These are phyloP conservation scores for Lagerstroemia speciosa DNA, from an alignment of 345 rosid genomes.

Conservation along the genomic window DNA sequence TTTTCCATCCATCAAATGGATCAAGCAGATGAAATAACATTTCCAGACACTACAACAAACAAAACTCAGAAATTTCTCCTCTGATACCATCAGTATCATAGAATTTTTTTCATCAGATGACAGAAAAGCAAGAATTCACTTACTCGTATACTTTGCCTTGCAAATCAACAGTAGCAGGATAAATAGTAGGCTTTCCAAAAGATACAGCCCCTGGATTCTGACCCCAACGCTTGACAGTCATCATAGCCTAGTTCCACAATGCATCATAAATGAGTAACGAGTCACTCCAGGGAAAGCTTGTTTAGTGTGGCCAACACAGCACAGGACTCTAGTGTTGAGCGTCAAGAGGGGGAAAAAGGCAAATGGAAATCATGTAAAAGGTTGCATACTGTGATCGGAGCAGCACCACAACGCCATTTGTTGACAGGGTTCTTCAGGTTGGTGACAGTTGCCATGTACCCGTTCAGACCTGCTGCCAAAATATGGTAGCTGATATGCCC, in stretches of 20 bases:
- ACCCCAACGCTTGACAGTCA: slow-evolving; percentile 91
- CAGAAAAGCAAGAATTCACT: slow-evolving; percentile 13
- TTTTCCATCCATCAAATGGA: neutral
- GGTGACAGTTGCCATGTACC: slow-evolving; percentile 93
- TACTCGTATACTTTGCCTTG: slow-evolving; percentile 96
- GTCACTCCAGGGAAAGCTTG: neutral
- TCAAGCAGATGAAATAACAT: neutral
- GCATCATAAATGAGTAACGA: neutral
- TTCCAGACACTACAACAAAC: neutral
- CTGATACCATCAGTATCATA: neutral
- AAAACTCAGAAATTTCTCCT: neutral
- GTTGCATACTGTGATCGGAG: slow-evolving; percentile 79
- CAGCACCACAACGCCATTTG: slow-evolving; percentile 97
- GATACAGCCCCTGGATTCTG: slow-evolving; percentile 60
- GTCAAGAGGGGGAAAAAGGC: neutral
- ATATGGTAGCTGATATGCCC: slow-evolving; percentile 90
- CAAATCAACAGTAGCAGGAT: slow-evolving; percentile 92
- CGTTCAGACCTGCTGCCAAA: slow-evolving; percentile 90
- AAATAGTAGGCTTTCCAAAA: slow-evolving; percentile 88
- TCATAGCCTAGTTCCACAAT: slow-evolving; percentile 57
- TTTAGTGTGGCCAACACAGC: neutral
- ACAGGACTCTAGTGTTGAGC: neutral
- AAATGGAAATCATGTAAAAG: slow-evolving; percentile 3
- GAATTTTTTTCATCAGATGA: neutral
- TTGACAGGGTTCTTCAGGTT: slow-evolving; percentile 82